A percentile compares a stretch with the other conserved stretches of the same genome.
Conservation (phyloP, 2,329 filamentous ascomycete species). For the Aurifilum marmelostoma region DNA sequence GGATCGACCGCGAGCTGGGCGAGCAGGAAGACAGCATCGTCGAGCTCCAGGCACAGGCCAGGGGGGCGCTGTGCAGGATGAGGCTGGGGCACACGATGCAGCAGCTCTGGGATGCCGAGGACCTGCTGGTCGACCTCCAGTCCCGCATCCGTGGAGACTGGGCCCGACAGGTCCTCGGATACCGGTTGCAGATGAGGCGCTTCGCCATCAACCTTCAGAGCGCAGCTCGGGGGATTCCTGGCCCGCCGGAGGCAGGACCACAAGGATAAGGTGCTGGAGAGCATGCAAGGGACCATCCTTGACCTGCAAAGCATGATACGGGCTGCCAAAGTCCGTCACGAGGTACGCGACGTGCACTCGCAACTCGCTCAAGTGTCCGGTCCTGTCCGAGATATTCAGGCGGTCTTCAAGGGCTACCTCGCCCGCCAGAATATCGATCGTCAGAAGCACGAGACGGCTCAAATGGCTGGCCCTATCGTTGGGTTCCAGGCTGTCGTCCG, state of each 20-base stretch:
- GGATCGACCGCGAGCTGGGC: slow-evolving; percentile 77
- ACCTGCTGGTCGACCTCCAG: slow-evolving; percentile 78
- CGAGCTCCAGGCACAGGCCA: slow-evolving; percentile 85
- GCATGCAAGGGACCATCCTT: slow-evolving; percentile 71
- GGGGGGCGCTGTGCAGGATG: slow-evolving; percentile 78
- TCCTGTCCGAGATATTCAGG: slow-evolving; percentile 68
- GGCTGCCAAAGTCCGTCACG: slow-evolving; percentile 65
- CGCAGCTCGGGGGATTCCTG: slow-evolving; percentile 73
- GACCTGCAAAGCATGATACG: slow-evolving; percentile 81
- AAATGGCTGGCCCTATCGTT: slow-evolving; percentile 55
- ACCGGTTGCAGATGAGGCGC: slow-evolving; percentile 78
- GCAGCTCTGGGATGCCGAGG: slow-evolving; percentile 83
- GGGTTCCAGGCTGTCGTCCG: slow-evolving; percentile 66
- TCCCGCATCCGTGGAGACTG: slow-evolving; percentile 86
- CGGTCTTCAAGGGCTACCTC: slow-evolving; percentile 68
- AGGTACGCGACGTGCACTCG: slow-evolving; percentile 59
- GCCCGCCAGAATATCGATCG: slow-evolving; percentile 59
- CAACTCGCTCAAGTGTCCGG: slow-evolving; percentile 66
- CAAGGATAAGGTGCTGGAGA: slow-evolving; percentile 70
- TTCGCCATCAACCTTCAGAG: slow-evolving; percentile 88
- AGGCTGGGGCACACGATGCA: slow-evolving; percentile 84
- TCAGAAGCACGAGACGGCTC: slow-evolving; percentile 59
- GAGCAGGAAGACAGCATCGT: slow-evolving; percentile 74
- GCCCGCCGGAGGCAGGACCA: slow-evolving; percentile 65
- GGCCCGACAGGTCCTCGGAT: slow-evolving; percentile 78